Evolutionary conservation across 768 basidiomycete genomes (phyloP).

Genomic region (Kwoniella mangroviensis): DNA sequence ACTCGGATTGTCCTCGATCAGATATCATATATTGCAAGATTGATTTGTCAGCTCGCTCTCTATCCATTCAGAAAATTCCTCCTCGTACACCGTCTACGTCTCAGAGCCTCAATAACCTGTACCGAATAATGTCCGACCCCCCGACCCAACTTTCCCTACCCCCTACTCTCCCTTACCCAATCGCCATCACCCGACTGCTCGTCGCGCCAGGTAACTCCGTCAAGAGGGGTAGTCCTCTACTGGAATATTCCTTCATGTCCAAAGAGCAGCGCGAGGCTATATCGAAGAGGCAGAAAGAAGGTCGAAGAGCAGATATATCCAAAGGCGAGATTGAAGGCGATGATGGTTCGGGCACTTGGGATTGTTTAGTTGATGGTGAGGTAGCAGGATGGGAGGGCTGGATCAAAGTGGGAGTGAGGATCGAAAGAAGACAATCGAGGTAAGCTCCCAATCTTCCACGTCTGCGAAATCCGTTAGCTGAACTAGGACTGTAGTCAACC

Average conservation of each 20-base stretch:
- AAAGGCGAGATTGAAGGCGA: constrained; percentile 69
- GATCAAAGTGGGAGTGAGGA: constrained; percentile 32
- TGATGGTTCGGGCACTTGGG: constrained; percentile 89
- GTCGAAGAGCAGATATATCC: constrained; percentile 25
- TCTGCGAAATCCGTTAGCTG: too few species aligned
- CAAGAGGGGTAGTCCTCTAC: constrained; percentile 73
- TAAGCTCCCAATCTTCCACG: constrained; percentile 11
- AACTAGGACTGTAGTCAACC: constrained; percentile 33
- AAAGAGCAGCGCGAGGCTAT: constrained; percentile 59
- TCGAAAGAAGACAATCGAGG: constrained; percentile 37
- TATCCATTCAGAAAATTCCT: not conserved
- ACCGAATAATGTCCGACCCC: constrained; percentile 40
- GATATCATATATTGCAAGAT: not conserved
- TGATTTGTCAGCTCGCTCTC: not conserved
- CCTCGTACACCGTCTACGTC: too few species aligned
- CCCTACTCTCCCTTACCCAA: constrained; percentile 78
- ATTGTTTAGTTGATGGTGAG: constrained; percentile 79
- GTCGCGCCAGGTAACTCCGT: constrained; percentile 62
- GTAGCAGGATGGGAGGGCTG: constrained; percentile 67
- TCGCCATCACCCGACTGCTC: constrained; percentile 76
- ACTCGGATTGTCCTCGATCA: not conserved
- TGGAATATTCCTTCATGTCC: constrained; percentile 74
- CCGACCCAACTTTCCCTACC: constrained; percentile 77
- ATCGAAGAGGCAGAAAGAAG: constrained; percentile 28
- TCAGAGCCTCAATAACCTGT: too few species aligned